Percentiles rank a stretch among this genome's conserved stretches.
Conservation (phyloP, 495 filamentous ascomycete genomes). For the Penicillium bialowiezense region DNA sequence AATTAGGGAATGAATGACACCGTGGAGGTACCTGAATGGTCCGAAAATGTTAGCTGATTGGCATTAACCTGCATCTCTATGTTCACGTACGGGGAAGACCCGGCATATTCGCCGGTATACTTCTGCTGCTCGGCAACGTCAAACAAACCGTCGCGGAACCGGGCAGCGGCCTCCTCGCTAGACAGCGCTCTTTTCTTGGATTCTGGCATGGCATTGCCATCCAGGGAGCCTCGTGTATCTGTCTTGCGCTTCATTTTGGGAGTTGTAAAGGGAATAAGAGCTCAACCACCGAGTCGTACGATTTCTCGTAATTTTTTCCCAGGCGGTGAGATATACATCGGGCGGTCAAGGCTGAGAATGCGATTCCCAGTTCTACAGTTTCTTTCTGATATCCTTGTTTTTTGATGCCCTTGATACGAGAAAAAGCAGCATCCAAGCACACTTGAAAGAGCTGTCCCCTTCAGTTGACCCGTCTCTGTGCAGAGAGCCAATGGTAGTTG, state of each 20-base stretch:
- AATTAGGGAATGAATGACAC: conserved; percentile 79
- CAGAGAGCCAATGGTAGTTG: neutral
- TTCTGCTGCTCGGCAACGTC: conserved; percentile 60
- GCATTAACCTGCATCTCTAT: neutral
- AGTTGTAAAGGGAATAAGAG: neutral
- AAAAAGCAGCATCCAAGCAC: too few relatives aligned
- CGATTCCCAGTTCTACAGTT: neutral
- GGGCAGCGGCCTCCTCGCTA: conserved; percentile 41
- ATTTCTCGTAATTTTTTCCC: conserved; percentile 16
- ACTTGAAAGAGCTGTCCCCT: too few relatives aligned
- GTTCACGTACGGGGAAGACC: conserved; percentile 62
- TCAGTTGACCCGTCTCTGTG: neutral
- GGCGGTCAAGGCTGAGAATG: conserved; percentile 9
- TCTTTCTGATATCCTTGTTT: too few relatives aligned
- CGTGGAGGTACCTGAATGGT: conserved; percentile 70
- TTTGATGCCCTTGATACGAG: too few relatives aligned
- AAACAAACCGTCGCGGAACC: conserved; percentile 77
- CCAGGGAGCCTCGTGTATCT: conserved; percentile 28
- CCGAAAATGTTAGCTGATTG: conserved; percentile 7
- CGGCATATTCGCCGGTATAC: conserved; percentile 67
- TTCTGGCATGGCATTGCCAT: conserved; percentile 40
- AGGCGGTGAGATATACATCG: conserved; percentile 16
- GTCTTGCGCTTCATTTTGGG: conserved; percentile 57
- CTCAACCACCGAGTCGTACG: conserved; percentile 8
- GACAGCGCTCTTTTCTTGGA: conserved; percentile 53